Base-by-base conservation (phyloP, 306 rosid genomes). In the Trifolium pratense region DNA sequence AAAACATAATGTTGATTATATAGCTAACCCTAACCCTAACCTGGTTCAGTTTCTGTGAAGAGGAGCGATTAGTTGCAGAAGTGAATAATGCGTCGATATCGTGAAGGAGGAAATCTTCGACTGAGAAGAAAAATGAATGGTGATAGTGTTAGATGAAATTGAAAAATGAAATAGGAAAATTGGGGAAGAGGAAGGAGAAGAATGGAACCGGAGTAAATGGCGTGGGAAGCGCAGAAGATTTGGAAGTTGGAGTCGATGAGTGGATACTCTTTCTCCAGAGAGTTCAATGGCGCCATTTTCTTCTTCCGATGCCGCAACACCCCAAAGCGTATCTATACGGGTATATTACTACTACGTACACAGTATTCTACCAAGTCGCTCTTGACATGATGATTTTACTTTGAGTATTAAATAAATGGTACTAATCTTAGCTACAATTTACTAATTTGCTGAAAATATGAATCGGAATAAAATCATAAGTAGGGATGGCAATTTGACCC, bases 51-150 rank as follows among this genome's bases (percentile, higher is more conserved):
- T 66, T 34, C 4, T 31, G 73, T 1, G 84, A 71, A 60, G 73
- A 36, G 43, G 81, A 53, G 45, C 36, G 79, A 40, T 76, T 79
- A 34, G 66, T 45, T 2, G 84, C 81, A 11, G 39, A 71, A 16
- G 77, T 67, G 43, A 75, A 53, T 51, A 83, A 45, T 36, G 78
- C 79, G 52, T 86, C 74, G 36, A 83, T 73, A 78, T 87, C 96
- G 3, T 81, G 84, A 3, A 91, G 73, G 69, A 89, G 96, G 73
- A 87, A 89, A 81, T 89, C 97, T 84, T 91, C 96, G 68, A 87
- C 97, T 86, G 86, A 32, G 66, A 70, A 80, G 9, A 49, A 17
- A 73, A 42, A 4, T 48, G 39, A 80, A 75, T 1, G n/a, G 53
- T 63, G 21, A 74, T 73, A 4, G 29, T 7, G 66, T 37, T 23